phyloP scores from a whole-genome alignment of 169 alveolate species.

The Plasmodium relictum region DNA sequence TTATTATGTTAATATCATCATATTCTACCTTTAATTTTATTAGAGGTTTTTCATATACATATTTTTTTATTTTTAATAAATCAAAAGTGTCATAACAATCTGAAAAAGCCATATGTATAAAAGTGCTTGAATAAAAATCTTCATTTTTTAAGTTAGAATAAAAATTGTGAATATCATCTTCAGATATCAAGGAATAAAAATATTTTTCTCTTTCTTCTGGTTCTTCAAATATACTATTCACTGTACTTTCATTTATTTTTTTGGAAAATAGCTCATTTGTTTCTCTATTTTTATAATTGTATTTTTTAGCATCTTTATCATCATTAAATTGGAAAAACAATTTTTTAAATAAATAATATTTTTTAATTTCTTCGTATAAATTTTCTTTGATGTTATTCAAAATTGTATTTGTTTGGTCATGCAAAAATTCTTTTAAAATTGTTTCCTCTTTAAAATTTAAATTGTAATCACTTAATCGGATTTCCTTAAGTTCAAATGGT shows the following conservation, averaged over 20 bases:
- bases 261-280: not conserved
- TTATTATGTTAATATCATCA: slow-evolving; percentile 80
- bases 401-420: slow-evolving; percentile 27
- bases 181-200: slow-evolving; percentile 2
- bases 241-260: not conserved
- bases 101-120: slow-evolving; percentile 38
- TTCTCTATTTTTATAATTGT: not conserved
- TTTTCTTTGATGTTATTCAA: slow-evolving; percentile 20
- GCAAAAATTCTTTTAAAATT: slow-evolving; percentile 33
- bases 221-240: not conserved
- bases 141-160: slow-evolving; percentile 21
- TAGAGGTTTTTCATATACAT: slow-evolving; percentile 59
- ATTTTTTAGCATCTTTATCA: not conserved
- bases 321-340: slow-evolving; percentile 3
- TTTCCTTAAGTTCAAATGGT: slow-evolving; percentile 86
- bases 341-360: slow-evolving; percentile 44
- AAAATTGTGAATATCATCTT: slow-evolving; percentile 29
- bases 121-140: slow-evolving; percentile 50
- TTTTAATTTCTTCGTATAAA: slow-evolving; percentile 24
- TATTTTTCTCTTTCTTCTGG: slow-evolving; percentile 10
- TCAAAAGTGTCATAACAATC: slow-evolving; percentile 28
- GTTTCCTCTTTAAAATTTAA: slow-evolving; percentile 42
- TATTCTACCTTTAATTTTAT: slow-evolving; percentile 78
- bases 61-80: slow-evolving; percentile 51
- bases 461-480: slow-evolving; percentile 32